A percentile compares a stretch with the other conserved stretches of the same genome.
Evolutionary conservation across 1,284 basidiomycete species (phyloP).

Genomic region (Phylloboletellus chloephorus): DNA sequence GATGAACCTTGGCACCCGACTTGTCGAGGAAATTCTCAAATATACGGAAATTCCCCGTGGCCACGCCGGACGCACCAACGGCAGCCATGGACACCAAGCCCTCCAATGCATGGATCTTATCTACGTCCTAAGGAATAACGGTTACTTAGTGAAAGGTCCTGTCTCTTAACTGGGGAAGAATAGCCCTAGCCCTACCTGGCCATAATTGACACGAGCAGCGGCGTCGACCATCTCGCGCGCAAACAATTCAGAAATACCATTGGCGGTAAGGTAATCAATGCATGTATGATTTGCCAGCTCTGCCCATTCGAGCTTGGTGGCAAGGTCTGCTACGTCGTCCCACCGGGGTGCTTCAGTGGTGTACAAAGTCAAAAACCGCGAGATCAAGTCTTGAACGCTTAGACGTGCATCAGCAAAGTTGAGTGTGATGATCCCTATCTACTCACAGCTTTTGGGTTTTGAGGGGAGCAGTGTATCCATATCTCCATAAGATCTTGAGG

Average conservation of each 20-base stretch:
- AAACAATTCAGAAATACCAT: constrained; percentile 57
- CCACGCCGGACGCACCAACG: constrained; percentile 59
- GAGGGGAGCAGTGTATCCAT: constrained; percentile 69
- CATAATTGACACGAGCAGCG: constrained; percentile 86
- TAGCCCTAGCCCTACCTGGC: constrained; percentile 53
- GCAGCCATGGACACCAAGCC: constrained; percentile 74
- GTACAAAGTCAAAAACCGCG: constrained; percentile 59
- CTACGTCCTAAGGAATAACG: constrained; percentile 47
- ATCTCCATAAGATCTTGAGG: constrained; percentile 71
- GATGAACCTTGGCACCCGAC: constrained; percentile 63
- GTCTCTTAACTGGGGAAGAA: neutral
- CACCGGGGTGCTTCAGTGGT: constrained; percentile 55
- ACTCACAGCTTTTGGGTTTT: constrained; percentile 55
- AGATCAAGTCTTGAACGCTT: constrained; percentile 57
- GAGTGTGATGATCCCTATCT: neutral
- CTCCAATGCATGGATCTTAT: constrained; percentile 77
- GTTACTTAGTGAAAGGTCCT: neutral
- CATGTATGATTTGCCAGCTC: constrained; percentile 50
- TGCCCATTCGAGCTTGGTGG: constrained; percentile 49
- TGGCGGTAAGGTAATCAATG: constrained; percentile 52
- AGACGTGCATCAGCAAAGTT: constrained; percentile 5
- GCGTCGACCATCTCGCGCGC: constrained; percentile 79
- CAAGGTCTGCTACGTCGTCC: constrained; percentile 57
- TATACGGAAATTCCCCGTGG: constrained; percentile 81
- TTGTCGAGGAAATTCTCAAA: constrained; percentile 77